Conservation (phyloP, 1,284 basidiomycete species). For the Wallemia hederae region DNA sequence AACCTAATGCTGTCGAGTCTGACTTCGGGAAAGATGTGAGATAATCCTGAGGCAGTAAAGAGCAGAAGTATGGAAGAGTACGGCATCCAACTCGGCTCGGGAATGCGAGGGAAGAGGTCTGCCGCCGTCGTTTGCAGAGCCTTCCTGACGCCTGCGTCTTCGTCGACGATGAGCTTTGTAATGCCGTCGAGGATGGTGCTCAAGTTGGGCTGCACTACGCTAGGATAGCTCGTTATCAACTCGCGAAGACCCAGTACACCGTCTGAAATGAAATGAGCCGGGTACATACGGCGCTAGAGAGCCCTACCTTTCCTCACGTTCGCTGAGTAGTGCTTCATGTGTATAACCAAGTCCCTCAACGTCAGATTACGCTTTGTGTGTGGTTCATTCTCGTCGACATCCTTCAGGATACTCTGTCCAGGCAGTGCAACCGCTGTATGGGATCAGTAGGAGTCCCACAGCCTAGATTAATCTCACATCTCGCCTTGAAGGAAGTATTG, state of each 20-base stretch:
- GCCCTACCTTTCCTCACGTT: conserved; percentile 34
- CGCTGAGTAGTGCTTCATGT: conserved; percentile 57
- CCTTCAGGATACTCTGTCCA: conserved; percentile 36
- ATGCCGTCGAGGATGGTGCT: conserved; percentile 34
- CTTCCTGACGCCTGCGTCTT: conserved; percentile 23
- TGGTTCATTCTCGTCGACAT: conserved; percentile 26
- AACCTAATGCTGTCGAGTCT: conserved; percentile 64
- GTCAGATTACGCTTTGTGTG: conserved; percentile 47
- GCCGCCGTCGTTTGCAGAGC: conserved; percentile 30
- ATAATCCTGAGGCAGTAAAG: conserved; percentile 67
- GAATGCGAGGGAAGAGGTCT: conserved; percentile 28
- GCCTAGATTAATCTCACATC: conserved; percentile 24
- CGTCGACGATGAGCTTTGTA: conserved; percentile 45
- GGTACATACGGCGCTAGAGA: neutral
- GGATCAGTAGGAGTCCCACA: conserved; percentile 2
- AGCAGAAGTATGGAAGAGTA: conserved; percentile 45
- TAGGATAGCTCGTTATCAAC: conserved; percentile 35
- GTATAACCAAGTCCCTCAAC: conserved; percentile 44
- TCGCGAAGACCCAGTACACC: conserved; percentile 54
- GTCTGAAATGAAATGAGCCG: conserved; percentile 22
- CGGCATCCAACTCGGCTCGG: conserved; percentile 32
- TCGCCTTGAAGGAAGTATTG: conserved; percentile 81
- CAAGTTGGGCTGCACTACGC: conserved; percentile 27
- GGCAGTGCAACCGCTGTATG: conserved; percentile 63
- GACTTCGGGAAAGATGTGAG: conserved; percentile 81